Percentiles rank a stretch among this genome's conserved stretches.
Conservation (phyloP, 2,329 filamentous ascomycete species). For the Bimuria novae-zelandiae region DNA sequence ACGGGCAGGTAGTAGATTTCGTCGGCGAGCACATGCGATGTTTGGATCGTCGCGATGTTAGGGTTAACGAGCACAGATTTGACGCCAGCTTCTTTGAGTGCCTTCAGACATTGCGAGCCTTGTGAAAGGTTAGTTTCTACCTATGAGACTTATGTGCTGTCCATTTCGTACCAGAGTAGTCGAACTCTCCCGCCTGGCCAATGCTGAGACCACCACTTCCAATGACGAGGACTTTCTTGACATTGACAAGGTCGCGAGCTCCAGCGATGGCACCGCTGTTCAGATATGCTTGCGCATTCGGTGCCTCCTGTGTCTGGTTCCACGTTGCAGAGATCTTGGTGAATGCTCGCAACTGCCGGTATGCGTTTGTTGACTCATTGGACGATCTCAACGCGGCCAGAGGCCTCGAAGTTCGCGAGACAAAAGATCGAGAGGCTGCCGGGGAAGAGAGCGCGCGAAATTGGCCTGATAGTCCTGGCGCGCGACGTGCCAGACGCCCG, state of each 20-base stretch:
- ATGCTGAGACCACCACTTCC: constrained; percentile 94
- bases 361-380: constrained; percentile 37
- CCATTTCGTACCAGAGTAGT: constrained; percentile 79
- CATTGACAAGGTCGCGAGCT: constrained; percentile 76
- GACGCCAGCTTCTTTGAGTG: constrained; percentile 92
- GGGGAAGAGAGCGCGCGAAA: constrained; percentile 37
- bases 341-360: constrained; percentile 46
- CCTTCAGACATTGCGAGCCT: constrained; percentile 97
- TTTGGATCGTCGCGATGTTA: constrained; percentile 98
- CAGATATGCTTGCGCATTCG: constrained; percentile 84
- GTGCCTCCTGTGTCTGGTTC: constrained; percentile 66
- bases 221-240: constrained; percentile 97
- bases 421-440: constrained; percentile 38
- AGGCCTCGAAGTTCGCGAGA: constrained; percentile 38
- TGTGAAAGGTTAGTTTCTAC: constrained; percentile 23
- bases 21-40: constrained; percentile 91
- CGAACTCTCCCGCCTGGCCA: constrained; percentile 97
- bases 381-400: constrained; percentile 34
- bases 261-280: constrained; percentile 84
- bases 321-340: constrained; percentile 40
- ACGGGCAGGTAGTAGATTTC: constrained; percentile 98
- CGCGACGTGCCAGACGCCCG: constrained; percentile 49
- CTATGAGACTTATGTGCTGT: neutral
- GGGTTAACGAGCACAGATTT: constrained; percentile 93
- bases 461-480: constrained; percentile 41